Conservation (phyloP, 805 yeast genomes). For the Monosporozyma siamensis region DNA sequence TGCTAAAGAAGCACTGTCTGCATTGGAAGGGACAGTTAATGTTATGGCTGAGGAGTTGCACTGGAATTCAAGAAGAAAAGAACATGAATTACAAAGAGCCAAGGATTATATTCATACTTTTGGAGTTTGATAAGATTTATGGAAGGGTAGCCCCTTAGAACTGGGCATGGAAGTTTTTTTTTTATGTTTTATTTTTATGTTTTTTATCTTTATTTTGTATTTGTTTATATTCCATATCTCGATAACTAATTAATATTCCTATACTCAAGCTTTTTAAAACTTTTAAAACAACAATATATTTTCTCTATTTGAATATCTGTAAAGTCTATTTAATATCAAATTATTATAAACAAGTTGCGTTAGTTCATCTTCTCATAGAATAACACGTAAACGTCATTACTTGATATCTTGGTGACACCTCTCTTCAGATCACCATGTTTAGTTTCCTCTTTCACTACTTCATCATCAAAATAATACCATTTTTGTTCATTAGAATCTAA, state of each 20-base stretch:
- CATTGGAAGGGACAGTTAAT: constrained; percentile 78
- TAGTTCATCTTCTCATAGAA: constrained; percentile 43
- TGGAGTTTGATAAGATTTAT: too few species aligned
- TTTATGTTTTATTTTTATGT: not conserved
- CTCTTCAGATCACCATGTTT: constrained; percentile 40
- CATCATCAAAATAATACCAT: constrained; percentile 77
- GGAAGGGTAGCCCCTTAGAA: too few species aligned
- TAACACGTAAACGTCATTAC: constrained; percentile 58
- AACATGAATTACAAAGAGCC: constrained; percentile 42
- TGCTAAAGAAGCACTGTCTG: constrained; percentile 69
- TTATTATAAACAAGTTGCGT: not conserved
- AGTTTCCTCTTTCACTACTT: constrained; percentile 37
- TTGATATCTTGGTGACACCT: constrained; percentile 33
- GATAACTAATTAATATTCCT: not conserved
- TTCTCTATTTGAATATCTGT: too few species aligned
- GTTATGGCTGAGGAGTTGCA: constrained; percentile 71
- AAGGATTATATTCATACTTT: constrained; percentile 51
- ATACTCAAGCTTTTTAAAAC: not conserved
- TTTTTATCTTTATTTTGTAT: not conserved
- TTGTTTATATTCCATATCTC: too few species aligned
- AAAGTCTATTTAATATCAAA: not conserved
- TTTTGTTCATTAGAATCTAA: constrained; percentile 31
- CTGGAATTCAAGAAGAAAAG: constrained; percentile 58
- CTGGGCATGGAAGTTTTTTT: too few species aligned
- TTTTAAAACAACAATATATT: not conserved